A percentile compares a stretch with the other conserved stretches of the same genome.
phyloP scores from a whole-genome alignment of 495 filamentous ascomycete genomes.

The Venustampulla echinocandica region DNA sequence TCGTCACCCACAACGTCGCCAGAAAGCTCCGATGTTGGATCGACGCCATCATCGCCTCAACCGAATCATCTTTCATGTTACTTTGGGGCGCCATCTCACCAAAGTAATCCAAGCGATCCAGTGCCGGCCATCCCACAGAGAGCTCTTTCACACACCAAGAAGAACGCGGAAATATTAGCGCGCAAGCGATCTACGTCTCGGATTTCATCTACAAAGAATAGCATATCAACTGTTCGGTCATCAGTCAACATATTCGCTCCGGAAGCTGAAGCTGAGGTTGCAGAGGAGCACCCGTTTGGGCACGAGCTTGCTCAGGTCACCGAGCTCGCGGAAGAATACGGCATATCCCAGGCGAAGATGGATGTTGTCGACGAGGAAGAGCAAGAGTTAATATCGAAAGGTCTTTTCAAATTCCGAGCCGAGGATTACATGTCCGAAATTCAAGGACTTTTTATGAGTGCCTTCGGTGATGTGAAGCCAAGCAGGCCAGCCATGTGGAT shows the following conservation, averaged over 20 bases:
- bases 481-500: conserved; percentile 24
- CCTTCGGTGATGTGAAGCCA: conserved; percentile 30
- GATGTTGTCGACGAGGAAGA: conserved; percentile 67
- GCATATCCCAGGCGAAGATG: conserved; percentile 44
- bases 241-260: conserved; percentile 23
- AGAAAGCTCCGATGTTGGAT: conserved; percentile 57
- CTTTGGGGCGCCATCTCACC: conserved; percentile 47
- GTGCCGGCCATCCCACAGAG: conserved; percentile 64
- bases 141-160: conserved; percentile 77
- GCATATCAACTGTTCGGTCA: conserved; percentile 18
- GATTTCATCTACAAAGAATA: conserved; percentile 36
- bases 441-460: conserved; percentile 48
- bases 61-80: conserved; percentile 76
- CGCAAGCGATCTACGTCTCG: conserved; percentile 54
- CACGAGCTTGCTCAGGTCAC: conserved; percentile 66
- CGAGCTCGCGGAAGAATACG: conserved; percentile 83
- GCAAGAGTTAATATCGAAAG: conserved; percentile 51
- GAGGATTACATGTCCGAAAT: conserved; percentile 84
- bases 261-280: conserved; percentile 10
- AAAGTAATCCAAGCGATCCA: conserved; percentile 25
- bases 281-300: conserved; percentile 46
- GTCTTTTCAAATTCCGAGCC: conserved; percentile 65
- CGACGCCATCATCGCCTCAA: conserved; percentile 48
- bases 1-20: conserved; percentile 61
- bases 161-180: conserved; percentile 43